Conservation (phyloP, 768 basidiomycete species). For the Lentinula guzmanii region DNA sequence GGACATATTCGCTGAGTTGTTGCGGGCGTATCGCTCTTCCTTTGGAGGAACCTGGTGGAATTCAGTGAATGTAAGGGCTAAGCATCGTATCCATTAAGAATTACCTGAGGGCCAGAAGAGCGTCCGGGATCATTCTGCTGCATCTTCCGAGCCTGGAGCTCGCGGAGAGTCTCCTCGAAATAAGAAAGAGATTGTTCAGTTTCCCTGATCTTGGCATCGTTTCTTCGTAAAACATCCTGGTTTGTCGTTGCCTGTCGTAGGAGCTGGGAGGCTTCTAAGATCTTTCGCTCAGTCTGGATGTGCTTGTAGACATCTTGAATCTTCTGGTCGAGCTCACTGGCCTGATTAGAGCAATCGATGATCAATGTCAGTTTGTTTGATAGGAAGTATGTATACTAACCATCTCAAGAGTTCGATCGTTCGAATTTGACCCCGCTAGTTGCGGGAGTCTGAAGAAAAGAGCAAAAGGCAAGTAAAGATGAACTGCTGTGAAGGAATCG, state of each 20-base stretch:
- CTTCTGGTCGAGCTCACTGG: slow-evolving; percentile 82
- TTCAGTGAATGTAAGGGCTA: slow-evolving; percentile 27
- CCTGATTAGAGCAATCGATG: slow-evolving; percentile 23
- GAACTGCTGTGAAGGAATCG: slow-evolving; percentile 8
- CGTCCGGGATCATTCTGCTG: slow-evolving; percentile 53
- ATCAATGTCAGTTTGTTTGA: background rate
- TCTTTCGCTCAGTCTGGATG: slow-evolving; percentile 90
- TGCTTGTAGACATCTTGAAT: slow-evolving; percentile 86
- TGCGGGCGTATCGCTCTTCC: slow-evolving; percentile 34
- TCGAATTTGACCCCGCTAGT: slow-evolving; percentile 29
- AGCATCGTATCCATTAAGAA: slow-evolving; percentile 1
- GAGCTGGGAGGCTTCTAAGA: slow-evolving; percentile 77
- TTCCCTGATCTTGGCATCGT: slow-evolving; percentile 83
- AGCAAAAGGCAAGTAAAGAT: slow-evolving; percentile 1
- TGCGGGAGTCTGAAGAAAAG: slow-evolving; percentile 6
- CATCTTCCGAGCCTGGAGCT: slow-evolving; percentile 75
- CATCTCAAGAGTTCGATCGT: slow-evolving; percentile 6
- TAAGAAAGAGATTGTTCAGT: slow-evolving; percentile 79
- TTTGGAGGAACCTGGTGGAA: slow-evolving; percentile 44
- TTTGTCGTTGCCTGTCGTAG: slow-evolving; percentile 81
- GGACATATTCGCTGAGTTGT: slow-evolving; percentile 14
- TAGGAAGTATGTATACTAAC: background rate
- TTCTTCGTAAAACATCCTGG: slow-evolving; percentile 76
- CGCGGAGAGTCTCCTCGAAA: slow-evolving; percentile 80
- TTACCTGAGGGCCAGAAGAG: slow-evolving; percentile 46